These are phyloP conservation scores for Plasmodium malariae DNA, from an alignment of 169 alveolate species.

Conservation along the genomic window DNA sequence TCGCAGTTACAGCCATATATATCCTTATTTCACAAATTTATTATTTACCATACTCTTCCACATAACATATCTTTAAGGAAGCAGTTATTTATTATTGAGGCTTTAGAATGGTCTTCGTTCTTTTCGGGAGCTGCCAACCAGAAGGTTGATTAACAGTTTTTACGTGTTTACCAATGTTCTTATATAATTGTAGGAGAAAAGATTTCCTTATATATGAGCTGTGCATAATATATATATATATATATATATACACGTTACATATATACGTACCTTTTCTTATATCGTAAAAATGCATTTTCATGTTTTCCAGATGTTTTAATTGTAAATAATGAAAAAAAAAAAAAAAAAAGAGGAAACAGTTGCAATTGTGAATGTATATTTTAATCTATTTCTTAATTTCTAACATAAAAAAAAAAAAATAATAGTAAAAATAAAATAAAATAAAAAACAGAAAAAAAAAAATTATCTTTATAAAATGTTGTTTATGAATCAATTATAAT, in stretches of 20 bases:
- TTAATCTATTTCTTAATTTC: not conserved
- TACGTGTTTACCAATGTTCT: too few relatives aligned
- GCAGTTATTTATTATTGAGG: conserved; percentile 65
- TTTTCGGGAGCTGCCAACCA: conserved; percentile 66
- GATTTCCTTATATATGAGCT: not conserved
- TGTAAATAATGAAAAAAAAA: not conserved
- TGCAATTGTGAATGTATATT: not conserved
- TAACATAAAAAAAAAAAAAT: conserved; percentile 1
- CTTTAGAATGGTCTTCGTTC: conserved; percentile 72
- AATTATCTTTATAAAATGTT: conserved; percentile 13
- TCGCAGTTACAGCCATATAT: conserved; percentile 63
- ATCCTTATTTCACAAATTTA: conserved; percentile 63
- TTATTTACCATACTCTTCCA: conserved; percentile 62
- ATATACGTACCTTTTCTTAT: too few relatives aligned
- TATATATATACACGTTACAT: too few relatives aligned
- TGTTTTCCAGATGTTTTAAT: not conserved
- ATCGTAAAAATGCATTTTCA: not conserved
- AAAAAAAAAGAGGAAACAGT: not conserved
- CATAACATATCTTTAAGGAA: conserved; percentile 66
- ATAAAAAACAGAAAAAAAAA: conserved; percentile 13
- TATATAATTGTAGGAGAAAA: too few relatives aligned
- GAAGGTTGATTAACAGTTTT: conserved; percentile 38
- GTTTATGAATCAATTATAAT: not conserved
- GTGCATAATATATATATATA: not conserved
- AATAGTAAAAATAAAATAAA: conserved; percentile 18